Evolutionary conservation across 2,329 filamentous ascomycete genomes (phyloP).

Genomic region (Parastagonospora nodorum): DNA sequence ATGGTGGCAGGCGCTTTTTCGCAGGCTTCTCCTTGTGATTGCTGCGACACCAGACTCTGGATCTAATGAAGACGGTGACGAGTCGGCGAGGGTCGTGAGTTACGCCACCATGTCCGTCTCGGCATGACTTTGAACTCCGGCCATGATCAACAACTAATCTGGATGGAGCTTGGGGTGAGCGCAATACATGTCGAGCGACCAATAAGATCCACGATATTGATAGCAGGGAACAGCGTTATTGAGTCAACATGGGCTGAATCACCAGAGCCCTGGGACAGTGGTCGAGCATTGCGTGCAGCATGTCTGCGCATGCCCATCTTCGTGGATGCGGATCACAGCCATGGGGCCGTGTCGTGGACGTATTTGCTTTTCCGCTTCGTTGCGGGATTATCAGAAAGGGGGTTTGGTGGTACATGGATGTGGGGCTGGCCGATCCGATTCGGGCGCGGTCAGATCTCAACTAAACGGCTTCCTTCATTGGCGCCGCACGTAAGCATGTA

Average conservation of each 20-base stretch:
- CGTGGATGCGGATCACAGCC: background rate
- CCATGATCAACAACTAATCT: background rate
- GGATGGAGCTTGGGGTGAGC: background rate
- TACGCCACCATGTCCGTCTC: constrained; percentile 25
- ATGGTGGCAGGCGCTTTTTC: background rate
- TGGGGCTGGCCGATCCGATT: constrained; percentile 42
- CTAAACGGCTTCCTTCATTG: constrained; percentile 36
- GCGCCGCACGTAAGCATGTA: constrained; percentile 31
- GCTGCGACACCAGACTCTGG: background rate
- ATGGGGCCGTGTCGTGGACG: background rate
- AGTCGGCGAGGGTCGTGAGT: constrained; percentile 35
- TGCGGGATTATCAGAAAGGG: constrained; percentile 17
- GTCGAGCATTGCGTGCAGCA: too few species aligned
- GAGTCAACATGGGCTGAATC: too few species aligned
- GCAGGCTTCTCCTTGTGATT: constrained; percentile 6
- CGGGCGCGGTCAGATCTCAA: constrained; percentile 38
- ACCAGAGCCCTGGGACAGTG: too few species aligned
- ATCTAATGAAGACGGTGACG: background rate
- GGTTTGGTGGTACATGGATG: constrained; percentile 23
- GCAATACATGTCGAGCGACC: too few species aligned
- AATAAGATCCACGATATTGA: too few species aligned
- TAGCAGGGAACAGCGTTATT: too few species aligned
- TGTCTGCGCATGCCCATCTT: background rate
- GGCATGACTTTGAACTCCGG: constrained; percentile 14
- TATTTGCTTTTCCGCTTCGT: constrained; percentile 22